phyloP scores from a whole-genome alignment of 2,329 filamentous ascomycete species.

The Cytospora piceicola region DNA sequence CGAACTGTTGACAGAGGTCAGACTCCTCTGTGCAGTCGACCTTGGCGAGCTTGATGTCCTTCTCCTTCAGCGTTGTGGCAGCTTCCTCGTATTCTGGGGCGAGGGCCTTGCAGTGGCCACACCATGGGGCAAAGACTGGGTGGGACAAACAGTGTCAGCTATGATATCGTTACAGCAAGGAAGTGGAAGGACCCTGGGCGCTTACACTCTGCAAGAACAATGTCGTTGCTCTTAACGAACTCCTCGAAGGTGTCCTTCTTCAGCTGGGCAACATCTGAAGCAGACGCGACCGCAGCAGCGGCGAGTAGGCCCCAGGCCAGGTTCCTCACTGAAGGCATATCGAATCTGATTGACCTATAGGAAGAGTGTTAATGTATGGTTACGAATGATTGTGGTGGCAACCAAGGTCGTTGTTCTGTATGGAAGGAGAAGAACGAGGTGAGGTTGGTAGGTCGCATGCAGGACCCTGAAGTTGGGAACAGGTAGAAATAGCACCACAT shows the following conservation, averaged over 20 bases:
- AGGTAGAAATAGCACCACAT: constrained; percentile 7
- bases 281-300: constrained; percentile 60
- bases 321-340: constrained; percentile 53
- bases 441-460: neutral
- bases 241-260: constrained; percentile 85
- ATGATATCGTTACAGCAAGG: neutral
- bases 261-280: constrained; percentile 83
- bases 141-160: neutral
- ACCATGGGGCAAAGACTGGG: constrained; percentile 92
- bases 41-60: constrained; percentile 84
- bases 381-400: neutral
- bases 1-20: constrained; percentile 86
- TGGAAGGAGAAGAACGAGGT: neutral
- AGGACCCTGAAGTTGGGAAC: neutral
- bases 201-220: constrained; percentile 94
- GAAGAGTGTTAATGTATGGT: constrained; percentile 5
- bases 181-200: constrained; percentile 31
- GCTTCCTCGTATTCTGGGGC: constrained; percentile 90
- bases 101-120: constrained; percentile 97
- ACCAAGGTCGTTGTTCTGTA: neutral
- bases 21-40: constrained; percentile 94
- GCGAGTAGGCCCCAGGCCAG: constrained; percentile 59
- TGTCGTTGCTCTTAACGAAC: constrained; percentile 82
- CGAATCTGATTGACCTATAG: constrained; percentile 33
- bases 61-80: constrained; percentile 82